A percentile compares a stretch with the other conserved stretches of the same genome.
phyloP scores from a whole-genome alignment of 2,329 filamentous ascomycete species.

The Cercospora zeina region DNA sequence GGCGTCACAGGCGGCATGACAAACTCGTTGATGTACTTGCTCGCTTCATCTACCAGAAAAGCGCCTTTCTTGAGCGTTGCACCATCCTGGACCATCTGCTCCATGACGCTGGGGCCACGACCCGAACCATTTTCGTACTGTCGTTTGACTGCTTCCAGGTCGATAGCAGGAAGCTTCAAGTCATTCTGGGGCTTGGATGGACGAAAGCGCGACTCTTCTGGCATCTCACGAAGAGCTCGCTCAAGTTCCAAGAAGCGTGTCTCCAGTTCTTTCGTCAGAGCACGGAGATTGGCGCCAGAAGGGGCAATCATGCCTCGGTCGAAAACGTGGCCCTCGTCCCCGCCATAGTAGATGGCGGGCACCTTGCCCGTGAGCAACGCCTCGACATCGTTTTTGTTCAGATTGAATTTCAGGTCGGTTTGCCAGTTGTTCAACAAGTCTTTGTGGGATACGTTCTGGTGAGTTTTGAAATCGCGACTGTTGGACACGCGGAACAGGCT shows the following conservation, averaged over 20 bases:
- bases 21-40: slow-evolving; percentile 43
- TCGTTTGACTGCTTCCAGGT: slow-evolving; percentile 37
- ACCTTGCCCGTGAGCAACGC: slow-evolving; percentile 58
- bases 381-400: slow-evolving; percentile 46
- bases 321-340: slow-evolving; percentile 47
- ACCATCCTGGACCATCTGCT: slow-evolving; percentile 44
- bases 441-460: slow-evolving; percentile 33
- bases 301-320: slow-evolving; percentile 70
- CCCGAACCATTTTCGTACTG: slow-evolving; percentile 34
- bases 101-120: slow-evolving; percentile 42
- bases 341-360: slow-evolving; percentile 46
- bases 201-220: slow-evolving; percentile 35
- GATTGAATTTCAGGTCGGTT: slow-evolving; percentile 37
- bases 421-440: slow-evolving; percentile 37
- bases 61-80: slow-evolving; percentile 40
- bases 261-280: slow-evolving; percentile 68
- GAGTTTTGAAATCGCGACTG: slow-evolving; percentile 36
- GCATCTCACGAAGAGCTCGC: slow-evolving; percentile 51
- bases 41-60: slow-evolving; percentile 43
- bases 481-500: slow-evolving; percentile 39
- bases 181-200: slow-evolving; percentile 39
- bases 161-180: slow-evolving; percentile 36
- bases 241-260: slow-evolving; percentile 70
- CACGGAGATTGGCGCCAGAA: slow-evolving; percentile 73
- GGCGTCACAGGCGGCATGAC: slow-evolving; percentile 42